These are phyloP conservation scores for Diaporthe citri DNA, from an alignment of 2,329 filamentous ascomycete genomes.

Conservation along the genomic window DNA sequence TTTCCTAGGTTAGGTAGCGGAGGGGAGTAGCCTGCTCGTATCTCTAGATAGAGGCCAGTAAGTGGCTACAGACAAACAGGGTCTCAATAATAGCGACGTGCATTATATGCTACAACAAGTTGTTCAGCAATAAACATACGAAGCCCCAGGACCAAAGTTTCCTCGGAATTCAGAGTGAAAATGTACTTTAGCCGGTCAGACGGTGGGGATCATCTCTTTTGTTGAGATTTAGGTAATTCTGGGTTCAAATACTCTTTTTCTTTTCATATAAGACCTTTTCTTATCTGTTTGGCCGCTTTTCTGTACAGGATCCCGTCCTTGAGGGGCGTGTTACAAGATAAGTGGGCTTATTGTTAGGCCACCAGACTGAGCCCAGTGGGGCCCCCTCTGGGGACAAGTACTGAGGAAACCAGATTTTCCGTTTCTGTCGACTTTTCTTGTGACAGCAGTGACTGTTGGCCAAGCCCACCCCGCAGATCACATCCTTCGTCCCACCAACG, in stretches of 20 bases:
- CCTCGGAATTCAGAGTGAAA: neutral
- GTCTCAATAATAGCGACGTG: neutral
- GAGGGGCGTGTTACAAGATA: no score
- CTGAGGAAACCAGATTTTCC: no score
- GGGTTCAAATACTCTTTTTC: no score
- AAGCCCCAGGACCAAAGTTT: neutral
- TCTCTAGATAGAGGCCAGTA: neutral
- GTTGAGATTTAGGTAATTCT: neutral
- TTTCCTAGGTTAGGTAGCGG: neutral
- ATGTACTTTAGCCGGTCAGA: neutral
- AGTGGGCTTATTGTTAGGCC: no score
- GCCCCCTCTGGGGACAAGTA: no score
- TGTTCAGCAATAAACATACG: neutral
- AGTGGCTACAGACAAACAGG: neutral
- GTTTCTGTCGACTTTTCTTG: no score
- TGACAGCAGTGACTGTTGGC: no score
- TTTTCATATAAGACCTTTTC: no score
- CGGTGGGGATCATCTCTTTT: neutral
- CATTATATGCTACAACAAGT: neutral
- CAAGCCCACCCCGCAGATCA: neutral
- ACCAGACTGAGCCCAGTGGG: no score
- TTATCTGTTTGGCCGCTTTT: no score
- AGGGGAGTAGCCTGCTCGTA: neutral
- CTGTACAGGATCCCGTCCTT: no score
- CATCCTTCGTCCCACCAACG: neutral